Evolutionary conservation across 768 basidiomycete species (phyloP).

Genomic region (Trametes cinnabarina): DNA sequence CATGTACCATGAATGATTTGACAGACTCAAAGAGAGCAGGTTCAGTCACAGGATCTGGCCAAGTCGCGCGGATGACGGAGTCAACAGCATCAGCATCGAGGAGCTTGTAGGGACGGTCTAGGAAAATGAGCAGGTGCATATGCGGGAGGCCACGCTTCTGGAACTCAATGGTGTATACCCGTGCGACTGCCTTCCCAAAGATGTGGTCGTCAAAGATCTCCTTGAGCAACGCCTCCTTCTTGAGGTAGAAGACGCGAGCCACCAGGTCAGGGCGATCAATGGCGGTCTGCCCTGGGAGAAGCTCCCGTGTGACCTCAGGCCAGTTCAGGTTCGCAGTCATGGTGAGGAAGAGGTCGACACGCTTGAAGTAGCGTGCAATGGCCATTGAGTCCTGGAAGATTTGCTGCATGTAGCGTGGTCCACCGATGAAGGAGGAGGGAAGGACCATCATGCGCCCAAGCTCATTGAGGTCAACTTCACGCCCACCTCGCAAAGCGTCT

Average conservation of each 20-base stretch:
- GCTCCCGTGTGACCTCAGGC: slow-evolving; percentile 41
- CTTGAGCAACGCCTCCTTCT: slow-evolving; percentile 34
- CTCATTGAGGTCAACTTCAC: too few species aligned
- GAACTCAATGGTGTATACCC: slow-evolving; percentile 55
- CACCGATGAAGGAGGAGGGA: slow-evolving; percentile 22
- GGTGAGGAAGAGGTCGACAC: slow-evolving; percentile 48
- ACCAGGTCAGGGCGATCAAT: slow-evolving; percentile 49
- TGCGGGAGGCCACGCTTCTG: slow-evolving; percentile 58
- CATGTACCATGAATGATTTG: too few species aligned
- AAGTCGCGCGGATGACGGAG: too few species aligned
- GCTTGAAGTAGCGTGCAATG: slow-evolving; percentile 35
- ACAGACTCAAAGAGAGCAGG: too few species aligned
- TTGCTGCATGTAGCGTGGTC: slow-evolving; percentile 44
- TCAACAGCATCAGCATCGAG: too few species aligned
- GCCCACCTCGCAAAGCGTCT: too few species aligned
- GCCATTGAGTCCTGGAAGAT: slow-evolving; percentile 47
- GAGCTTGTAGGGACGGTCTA: slow-evolving; percentile 24
- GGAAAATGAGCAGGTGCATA: slow-evolving; percentile 48
- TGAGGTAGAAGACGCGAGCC: slow-evolving; percentile 43
- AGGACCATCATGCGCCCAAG: too few species aligned
- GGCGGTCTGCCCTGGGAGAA: slow-evolving; percentile 39
- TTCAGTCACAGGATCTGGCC: too few species aligned
- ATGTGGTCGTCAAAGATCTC: slow-evolving; percentile 37
- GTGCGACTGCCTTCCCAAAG: slow-evolving; percentile 42
- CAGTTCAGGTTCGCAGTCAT: slow-evolving; percentile 53